Percentiles rank a stretch among this genome's conserved stretches.
phyloP scores from a whole-genome alignment of 805 yeast genomes.

The Metschnikowia rubicola region DNA sequence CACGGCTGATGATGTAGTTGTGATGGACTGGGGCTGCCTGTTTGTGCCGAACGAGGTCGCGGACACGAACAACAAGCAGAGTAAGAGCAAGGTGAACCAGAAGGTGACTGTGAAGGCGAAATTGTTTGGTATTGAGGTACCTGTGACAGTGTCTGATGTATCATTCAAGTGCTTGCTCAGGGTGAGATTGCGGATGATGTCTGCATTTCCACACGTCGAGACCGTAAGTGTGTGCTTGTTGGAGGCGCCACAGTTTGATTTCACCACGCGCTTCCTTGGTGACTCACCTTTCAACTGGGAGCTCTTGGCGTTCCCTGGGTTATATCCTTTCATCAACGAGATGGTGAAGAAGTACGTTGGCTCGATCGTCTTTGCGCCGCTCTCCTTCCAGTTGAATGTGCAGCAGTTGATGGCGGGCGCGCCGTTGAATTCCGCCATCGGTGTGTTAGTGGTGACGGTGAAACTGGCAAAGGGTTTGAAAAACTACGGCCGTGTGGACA shows the following conservation, averaged over 20 bases:
- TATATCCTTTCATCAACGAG: constrained; percentile 75
- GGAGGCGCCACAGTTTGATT: constrained; percentile 88
- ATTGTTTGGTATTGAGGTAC: constrained; percentile 78
- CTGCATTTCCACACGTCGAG: constrained; percentile 89
- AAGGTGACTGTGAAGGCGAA: constrained; percentile 71
- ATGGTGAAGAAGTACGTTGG: constrained; percentile 86
- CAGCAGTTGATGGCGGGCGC: constrained; percentile 87
- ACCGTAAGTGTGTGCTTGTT: constrained; percentile 82
- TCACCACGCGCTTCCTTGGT: constrained; percentile 69
- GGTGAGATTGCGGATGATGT: constrained; percentile 84
- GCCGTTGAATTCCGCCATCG: constrained; percentile 75
- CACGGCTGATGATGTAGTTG: constrained; percentile 89
- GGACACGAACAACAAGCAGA: constrained; percentile 81
- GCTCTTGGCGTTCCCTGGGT: constrained; percentile 80
- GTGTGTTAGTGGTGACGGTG: constrained; percentile 71
- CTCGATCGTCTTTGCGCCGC: constrained; percentile 82
- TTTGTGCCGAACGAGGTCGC: constrained; percentile 87
- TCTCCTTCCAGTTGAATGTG: constrained; percentile 87
- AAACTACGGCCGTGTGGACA: constrained; percentile 67
- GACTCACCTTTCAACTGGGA: constrained; percentile 87
- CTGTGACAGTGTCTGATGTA: constrained; percentile 75
- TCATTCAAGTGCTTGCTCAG: constrained; percentile 73
- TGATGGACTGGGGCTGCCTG: constrained; percentile 95
- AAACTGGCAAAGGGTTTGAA: constrained; percentile 65
- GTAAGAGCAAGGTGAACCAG: constrained; percentile 81